Base-by-base conservation (phyloP, 2,329 filamentous ascomycete genomes). In the Penicillium sp. region DNA sequence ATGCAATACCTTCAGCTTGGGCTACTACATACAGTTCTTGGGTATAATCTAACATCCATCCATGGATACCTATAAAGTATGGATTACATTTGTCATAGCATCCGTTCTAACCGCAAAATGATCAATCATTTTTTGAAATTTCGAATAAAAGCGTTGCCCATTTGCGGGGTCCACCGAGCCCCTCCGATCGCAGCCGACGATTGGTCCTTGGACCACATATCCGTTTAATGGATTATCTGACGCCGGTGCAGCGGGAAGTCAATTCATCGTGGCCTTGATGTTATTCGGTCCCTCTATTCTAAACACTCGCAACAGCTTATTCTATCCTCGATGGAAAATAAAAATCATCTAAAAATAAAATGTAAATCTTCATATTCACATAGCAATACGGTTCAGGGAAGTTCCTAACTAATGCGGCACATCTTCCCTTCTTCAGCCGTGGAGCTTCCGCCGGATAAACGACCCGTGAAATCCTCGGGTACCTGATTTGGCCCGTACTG, bases 111-210 rank as follows among this genome's bases (percentile, higher is more conserved):
- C 35, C 35, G 19, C 35, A n/a, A 4, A 39, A 19, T 39, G n/a
- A 10, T 39, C 35, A 42, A 42, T 4, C 3, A n/a, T 19, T 39
- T 14, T 42, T 22, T 22, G 11, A 22, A 22, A 3, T 42, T 42
- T 3, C 13, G 39, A 21, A 50, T 13, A 29, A 50, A n/a, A 51
- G 45, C 26, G 37, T 60, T 56, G 50, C 13, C 48, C 45, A 24
- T 26, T 64, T 56, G 61, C 58, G 58, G 64, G 62, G 61, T 61
- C 64, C 64, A 65, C 64, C 56, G 55, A 60, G 49, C 52, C 56
- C 52, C 54, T 61, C 53, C 56, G 39, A 55, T 45, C 42, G 43
- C 57, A 47, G 26, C 16, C 45, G 39, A 42, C 53, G 44, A 64
- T 64, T 64, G 54, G 55, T 49, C 37, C 27, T 42, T 26, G 42